Evolutionary conservation across 768 basidiomycete species (phyloP), one percentile per base, ranked within the genome.

Genomic region (Russula vinacea): DNA sequence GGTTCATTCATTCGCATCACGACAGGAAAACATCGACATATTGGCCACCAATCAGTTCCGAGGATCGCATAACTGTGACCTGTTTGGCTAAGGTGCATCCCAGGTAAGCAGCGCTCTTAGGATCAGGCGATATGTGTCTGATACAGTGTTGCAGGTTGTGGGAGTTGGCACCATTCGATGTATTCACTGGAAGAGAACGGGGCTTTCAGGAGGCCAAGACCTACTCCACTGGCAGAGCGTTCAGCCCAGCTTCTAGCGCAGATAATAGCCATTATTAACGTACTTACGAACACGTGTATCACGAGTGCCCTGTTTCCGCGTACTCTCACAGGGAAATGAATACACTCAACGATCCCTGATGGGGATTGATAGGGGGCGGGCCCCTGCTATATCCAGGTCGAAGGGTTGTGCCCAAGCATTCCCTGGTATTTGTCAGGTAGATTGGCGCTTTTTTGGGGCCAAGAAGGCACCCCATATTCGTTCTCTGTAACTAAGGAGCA

Each of bases 1-100:
- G 65, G 51, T 66, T 64, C 40, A 65, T 66, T 11, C 56, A 58
- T 52, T 64, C 65, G 37, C 65, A 66, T 54, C 62, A 66, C 26
- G 65, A 66, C 24, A 44, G 10, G 40, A 29, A 33, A 39, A 66
- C 52, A 33, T 66, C 60, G 17, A 37, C 2, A 4, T 24, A 52
- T 37, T 66, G 65, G 65, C 65, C 56, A 4, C 10, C 29, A 39
- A 54, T 45, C 1, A 61, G 24, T 47, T 33, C 39, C n/a, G 55
- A 60, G 44, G 26, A 6, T 22, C 64, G 64, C 40, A 35, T 65
- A 5, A 39, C 26, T 3, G 22, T 65, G n/a, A 24, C 40, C 22
- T 65, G 64, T 32, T 24, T 65, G 49, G 60, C 64, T 11, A 65
- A 65, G 49, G 56, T 19, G 26, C 37, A 65, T 51, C 56, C 64